Evolutionary conservation across 371 early-diverging fungal genomes (phyloP).

Genomic region (Coemansia sp.): DNA sequence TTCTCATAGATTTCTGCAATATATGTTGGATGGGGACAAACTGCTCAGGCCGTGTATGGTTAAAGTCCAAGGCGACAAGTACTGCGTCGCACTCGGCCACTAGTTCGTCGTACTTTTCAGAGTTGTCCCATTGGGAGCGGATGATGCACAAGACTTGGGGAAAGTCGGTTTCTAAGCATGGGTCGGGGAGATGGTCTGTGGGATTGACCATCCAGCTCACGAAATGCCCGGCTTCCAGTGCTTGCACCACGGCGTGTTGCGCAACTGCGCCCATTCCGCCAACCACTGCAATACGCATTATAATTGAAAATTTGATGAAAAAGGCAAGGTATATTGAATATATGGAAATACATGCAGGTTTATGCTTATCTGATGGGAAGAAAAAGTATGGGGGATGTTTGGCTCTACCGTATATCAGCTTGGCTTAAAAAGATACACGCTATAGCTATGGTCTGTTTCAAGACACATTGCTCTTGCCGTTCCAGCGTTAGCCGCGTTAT

Average conservation of each 20-base stretch:
- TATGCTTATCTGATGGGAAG: neutral
- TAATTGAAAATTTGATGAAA: neutral
- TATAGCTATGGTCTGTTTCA: too few species aligned
- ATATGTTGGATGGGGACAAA: conserved; percentile 16
- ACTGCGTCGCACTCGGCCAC: conserved; percentile 23
- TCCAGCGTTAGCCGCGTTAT: too few species aligned
- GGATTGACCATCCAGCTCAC: conserved; percentile 26
- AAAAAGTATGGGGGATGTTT: neutral
- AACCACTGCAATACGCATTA: conserved; percentile 37
- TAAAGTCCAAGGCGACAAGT: conserved; percentile 26
- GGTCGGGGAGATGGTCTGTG: conserved; percentile 22
- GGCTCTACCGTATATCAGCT: neutral
- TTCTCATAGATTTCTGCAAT: conserved; percentile 31
- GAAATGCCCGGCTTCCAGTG: conserved; percentile 22
- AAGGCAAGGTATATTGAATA: neutral
- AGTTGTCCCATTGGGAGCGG: conserved; percentile 24
- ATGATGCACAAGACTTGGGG: conserved; percentile 15
- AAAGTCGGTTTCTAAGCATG: conserved; percentile 18
- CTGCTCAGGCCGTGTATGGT: conserved; percentile 10
- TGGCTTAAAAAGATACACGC: too few species aligned
- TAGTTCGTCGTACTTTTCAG: conserved; percentile 17
- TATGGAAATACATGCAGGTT: neutral
- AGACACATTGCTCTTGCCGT: too few species aligned
- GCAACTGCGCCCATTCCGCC: conserved; percentile 31
- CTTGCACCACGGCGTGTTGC: conserved; percentile 26